Base-by-base conservation (phyloP, 306 rosid genomes). In the Potentilla sterilis region DNA sequence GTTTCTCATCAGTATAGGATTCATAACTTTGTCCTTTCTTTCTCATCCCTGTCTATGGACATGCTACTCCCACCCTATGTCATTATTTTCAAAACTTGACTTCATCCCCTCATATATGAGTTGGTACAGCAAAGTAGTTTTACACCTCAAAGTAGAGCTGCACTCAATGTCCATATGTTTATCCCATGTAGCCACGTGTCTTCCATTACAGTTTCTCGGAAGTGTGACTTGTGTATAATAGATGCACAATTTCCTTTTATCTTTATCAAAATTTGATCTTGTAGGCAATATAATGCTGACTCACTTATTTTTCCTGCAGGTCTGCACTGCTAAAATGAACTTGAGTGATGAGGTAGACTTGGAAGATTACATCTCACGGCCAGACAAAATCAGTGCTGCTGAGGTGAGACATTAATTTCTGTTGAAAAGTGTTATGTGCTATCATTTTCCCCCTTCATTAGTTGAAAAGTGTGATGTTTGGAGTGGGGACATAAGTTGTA, bases 371-470 rank as follows among this genome's bases (percentile, higher is more conserved):
- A 96, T 95, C 81, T 95, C 99, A 61, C 97, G 99, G 65, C 99
- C 99, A 42, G 99, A 95, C 80, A 95, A 92, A 90, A 95, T 95
- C 72, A 95, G 99, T 75, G 99, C 99, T 67, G 99, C 99, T 66
- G 99, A 95, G 99, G 99, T 95, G 81, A 75, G 96, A 28, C 28
- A 28, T 28, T 28, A 28, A 28, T 28, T 28, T 14, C 38, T 32
- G 38, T 28, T 13, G 0, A 32, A 11, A 59, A 24, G 8, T 28
- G 19, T 28, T 28, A 19, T 28, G 66, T 28, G 18, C 65, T 59
- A 9, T 22, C 7, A 24, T 57, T 22, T 57, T 10, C 10, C 35
- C 16, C 6, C 63, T 57, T 57, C 22, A 57, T 22, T 22, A 2
- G 40, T 37, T 37, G 40, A 37, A 8, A 9, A 22, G 35, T 21